Conservation (phyloP, 192 early-diverging fungal species). For the Oehlia diaphana region DNA sequence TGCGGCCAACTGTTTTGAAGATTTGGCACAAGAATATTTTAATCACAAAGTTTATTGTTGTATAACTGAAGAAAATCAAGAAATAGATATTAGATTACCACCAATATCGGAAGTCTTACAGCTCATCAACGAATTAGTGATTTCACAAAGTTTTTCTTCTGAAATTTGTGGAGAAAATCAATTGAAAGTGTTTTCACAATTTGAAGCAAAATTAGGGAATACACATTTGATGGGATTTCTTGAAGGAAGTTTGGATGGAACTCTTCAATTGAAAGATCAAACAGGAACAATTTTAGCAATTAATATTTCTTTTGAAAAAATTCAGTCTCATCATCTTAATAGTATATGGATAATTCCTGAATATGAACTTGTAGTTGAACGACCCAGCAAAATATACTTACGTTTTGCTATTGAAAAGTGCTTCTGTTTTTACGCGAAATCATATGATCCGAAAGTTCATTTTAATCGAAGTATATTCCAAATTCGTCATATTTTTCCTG, state of each 20-base stretch:
- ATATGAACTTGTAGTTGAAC: slow-evolving; percentile 2
- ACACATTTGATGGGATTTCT: slow-evolving; percentile 1
- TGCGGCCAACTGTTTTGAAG: background rate
- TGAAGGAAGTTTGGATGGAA: background rate
- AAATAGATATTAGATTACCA: background rate
- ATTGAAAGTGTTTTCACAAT: background rate
- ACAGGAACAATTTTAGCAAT: background rate
- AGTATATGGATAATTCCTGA: slow-evolving; percentile 7
- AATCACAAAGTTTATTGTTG: background rate
- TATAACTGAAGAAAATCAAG: background rate
- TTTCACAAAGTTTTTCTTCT: background rate
- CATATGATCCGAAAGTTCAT: too few species aligned
- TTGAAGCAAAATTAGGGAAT: background rate
- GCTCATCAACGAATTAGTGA: background rate
- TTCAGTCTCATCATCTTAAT: slow-evolving; percentile 1
- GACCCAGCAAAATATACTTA: background rate
- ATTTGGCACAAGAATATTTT: background rate
- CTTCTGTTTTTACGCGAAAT: slow-evolving; percentile 6
- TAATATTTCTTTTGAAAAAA: background rate
- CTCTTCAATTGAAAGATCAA: background rate
- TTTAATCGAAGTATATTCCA: background rate
- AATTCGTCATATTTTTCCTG: background rate
- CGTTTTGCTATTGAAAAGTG: slow-evolving; percentile 13
- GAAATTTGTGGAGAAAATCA: background rate
- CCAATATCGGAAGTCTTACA: background rate